Conservation (phyloP, 768 basidiomycete genomes). For the Psilocybe cubensis region DNA sequence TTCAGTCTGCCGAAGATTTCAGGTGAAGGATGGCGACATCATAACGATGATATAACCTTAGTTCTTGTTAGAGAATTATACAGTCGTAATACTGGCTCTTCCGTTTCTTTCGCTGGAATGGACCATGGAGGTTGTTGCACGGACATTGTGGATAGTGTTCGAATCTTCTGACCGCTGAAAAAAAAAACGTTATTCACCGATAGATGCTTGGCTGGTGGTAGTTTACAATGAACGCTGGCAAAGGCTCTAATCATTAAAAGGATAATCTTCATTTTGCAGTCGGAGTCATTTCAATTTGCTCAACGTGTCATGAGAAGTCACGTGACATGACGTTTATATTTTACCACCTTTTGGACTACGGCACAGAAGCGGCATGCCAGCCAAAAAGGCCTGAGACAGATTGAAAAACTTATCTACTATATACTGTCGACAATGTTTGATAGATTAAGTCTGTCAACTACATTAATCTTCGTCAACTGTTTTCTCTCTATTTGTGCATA, state of each 20-base stretch:
- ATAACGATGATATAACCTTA: slow-evolving; percentile 59
- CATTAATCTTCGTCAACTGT: no score
- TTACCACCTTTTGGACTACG: background rate
- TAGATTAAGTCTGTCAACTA: no score
- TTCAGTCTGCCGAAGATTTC: slow-evolving; percentile 56
- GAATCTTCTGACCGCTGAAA: slow-evolving; percentile 3
- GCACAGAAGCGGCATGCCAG: background rate
- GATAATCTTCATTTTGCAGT: slow-evolving; percentile 7
- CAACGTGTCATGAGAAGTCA: slow-evolving; percentile 21
- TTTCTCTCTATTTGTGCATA: no score
- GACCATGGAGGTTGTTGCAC: slow-evolving; percentile 67
- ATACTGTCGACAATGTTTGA: no score
- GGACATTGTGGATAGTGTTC: slow-evolving; percentile 45
- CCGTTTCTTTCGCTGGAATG: slow-evolving; percentile 39
- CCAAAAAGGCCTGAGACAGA: no score
- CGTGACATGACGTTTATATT: background rate
- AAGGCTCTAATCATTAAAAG: slow-evolving; percentile 30
- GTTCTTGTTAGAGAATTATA: slow-evolving; percentile 93
- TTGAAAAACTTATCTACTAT: no score
- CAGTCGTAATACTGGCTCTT: slow-evolving; percentile 75
- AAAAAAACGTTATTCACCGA: slow-evolving; percentile 2
- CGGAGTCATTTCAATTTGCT: slow-evolving; percentile 12
- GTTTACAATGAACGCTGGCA: slow-evolving; percentile 19
- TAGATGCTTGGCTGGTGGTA: slow-evolving; percentile 18
- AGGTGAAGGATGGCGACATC: slow-evolving; percentile 18